phyloP scores from a whole-genome alignment of 768 basidiomycete genomes.

The Albatrellus ellisii region DNA sequence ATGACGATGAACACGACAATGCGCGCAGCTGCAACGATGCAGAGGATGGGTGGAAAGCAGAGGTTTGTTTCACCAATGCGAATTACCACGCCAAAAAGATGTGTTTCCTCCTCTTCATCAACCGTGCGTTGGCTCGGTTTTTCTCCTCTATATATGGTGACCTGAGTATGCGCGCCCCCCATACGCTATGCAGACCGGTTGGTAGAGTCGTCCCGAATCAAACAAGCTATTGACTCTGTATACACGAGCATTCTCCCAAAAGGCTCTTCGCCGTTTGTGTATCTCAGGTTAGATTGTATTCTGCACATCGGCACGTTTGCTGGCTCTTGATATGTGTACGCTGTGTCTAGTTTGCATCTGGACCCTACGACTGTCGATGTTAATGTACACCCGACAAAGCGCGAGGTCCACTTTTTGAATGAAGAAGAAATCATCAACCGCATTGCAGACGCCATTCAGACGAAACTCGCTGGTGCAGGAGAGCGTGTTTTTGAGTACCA shows the following conservation, averaged over 20 bases:
- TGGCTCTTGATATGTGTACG: neutral
- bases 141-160: no score
- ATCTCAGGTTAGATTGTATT: constrained; percentile 56
- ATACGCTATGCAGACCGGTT: constrained; percentile 67
- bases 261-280: constrained; percentile 83
- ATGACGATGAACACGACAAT: constrained; percentile 19
- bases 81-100: constrained; percentile 86
- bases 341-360: constrained; percentile 49
- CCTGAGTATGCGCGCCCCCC: neutral
- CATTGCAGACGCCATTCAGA: constrained; percentile 67
- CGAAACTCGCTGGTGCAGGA: constrained; percentile 28
- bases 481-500: constrained; percentile 56
- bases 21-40: constrained; percentile 21
- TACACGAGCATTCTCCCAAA: constrained; percentile 84
- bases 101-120: constrained; percentile 85
- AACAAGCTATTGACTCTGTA: constrained; percentile 74
- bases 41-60: constrained; percentile 47
- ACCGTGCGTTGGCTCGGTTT: constrained; percentile 42
- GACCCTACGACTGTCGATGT: constrained; percentile 87
- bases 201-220: constrained; percentile 81
- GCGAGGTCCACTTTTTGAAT: constrained; percentile 88
- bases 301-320: neutral
- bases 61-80: constrained; percentile 69
- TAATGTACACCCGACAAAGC: constrained; percentile 96
- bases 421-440: constrained; percentile 76